phyloP scores from a whole-genome alignment of 2,329 filamentous ascomycete species.

The Fusarium sarcochroum region DNA sequence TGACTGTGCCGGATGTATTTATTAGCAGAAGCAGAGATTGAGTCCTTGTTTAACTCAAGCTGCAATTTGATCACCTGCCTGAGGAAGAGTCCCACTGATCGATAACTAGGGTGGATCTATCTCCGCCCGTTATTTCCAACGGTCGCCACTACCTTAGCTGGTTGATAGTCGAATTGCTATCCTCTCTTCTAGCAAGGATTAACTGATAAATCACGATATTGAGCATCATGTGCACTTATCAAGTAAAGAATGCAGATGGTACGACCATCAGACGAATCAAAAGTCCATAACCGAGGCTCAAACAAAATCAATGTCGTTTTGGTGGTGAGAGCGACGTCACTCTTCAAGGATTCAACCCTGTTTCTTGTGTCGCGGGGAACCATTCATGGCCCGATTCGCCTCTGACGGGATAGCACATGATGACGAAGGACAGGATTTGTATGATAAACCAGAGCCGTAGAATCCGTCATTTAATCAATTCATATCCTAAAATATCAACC shows the following conservation, averaged over 20 bases:
- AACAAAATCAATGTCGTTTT: not conserved
- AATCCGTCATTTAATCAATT: not conserved
- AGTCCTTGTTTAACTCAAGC: too few species aligned
- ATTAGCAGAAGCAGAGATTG: too few species aligned
- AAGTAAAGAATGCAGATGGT: not conserved
- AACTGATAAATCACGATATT: not conserved
- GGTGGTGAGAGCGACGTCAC: constrained; percentile 45
- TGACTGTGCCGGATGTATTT: too few species aligned
- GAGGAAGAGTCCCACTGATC: not conserved
- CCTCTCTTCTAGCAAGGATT: not conserved
- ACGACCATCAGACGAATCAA: not conserved
- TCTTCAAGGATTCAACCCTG: constrained; percentile 43
- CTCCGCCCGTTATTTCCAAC: constrained; percentile 11
- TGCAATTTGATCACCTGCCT: too few species aligned
- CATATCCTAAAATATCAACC: not conserved
- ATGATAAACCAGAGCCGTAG: constrained; percentile 4
- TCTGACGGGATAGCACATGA: constrained; percentile 40
- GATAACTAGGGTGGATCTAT: not conserved
- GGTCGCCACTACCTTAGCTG: not conserved
- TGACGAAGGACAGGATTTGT: constrained; percentile 38
- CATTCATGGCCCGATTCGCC: constrained; percentile 40
- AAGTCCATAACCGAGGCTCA: constrained; percentile 16
- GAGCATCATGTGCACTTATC: not conserved
- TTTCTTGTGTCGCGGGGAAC: constrained; percentile 43
- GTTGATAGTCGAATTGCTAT: not conserved